Conservation (phyloP, 805 yeast species). For the Ogataea philodendri region DNA sequence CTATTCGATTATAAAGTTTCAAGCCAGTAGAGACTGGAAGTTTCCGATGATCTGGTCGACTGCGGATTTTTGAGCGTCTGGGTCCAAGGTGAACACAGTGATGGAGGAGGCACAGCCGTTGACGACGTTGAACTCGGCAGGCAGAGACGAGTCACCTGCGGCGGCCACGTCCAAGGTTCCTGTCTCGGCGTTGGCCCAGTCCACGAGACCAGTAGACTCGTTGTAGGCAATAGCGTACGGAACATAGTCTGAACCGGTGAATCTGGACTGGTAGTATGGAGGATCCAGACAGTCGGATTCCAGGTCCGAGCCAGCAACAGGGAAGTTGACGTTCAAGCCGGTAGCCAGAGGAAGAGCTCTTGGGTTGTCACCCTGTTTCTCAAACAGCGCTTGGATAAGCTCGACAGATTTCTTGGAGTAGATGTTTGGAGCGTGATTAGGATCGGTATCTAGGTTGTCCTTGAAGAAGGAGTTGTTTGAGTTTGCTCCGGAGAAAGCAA, state of each 20-base stretch:
- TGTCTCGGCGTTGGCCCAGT: constrained; percentile 17
- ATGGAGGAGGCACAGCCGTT: constrained; percentile 41
- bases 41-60: constrained; percentile 8
- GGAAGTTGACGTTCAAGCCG: constrained; percentile 50
- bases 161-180: constrained; percentile 26
- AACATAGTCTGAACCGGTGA: constrained; percentile 40
- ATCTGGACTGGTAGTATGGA: constrained; percentile 42
- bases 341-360: constrained; percentile 43
- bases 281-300: constrained; percentile 41
- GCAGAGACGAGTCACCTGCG: constrained; percentile 46
- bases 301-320: constrained; percentile 43
- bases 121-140: constrained; percentile 39
- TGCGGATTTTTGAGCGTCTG: constrained; percentile 33
- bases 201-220: constrained; percentile 36
- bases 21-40: constrained; percentile 9
- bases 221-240: constrained; percentile 38
- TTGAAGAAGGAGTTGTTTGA: constrained; percentile 50
- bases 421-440: constrained; percentile 42
- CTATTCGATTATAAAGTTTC: constrained; percentile 1
- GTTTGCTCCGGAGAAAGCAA: constrained; percentile 53
- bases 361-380: constrained; percentile 38
- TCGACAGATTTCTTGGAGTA: constrained; percentile 41
- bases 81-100: constrained; percentile 47
- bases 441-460: constrained; percentile 43
- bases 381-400: constrained; percentile 40